Conservation (phyloP, 2,329 filamentous ascomycete species). For the Alternaria tenuissima region DNA sequence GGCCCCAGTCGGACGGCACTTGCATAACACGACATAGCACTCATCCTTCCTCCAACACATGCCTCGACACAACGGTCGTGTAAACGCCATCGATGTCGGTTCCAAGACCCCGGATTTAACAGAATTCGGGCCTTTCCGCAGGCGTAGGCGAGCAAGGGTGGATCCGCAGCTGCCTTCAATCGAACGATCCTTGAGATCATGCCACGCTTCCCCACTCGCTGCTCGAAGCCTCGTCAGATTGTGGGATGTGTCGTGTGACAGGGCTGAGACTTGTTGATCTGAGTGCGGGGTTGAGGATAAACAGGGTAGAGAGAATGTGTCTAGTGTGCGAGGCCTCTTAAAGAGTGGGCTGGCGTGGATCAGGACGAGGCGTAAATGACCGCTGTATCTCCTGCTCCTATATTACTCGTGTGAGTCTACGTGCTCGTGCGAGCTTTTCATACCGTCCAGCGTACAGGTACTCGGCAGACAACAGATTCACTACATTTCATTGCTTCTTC, state of each 20-base stretch:
- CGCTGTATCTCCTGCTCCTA: too few relatives aligned
- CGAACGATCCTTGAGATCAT: not conserved
- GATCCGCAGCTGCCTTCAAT: not conserved
- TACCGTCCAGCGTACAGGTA: not conserved
- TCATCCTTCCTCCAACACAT: not conserved
- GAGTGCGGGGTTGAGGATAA: not conserved
- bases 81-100: slow-evolving; percentile 2
- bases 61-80: not conserved
- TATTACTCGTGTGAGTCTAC: not conserved
- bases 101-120: slow-evolving; percentile 1
- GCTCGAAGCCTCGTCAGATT: not conserved
- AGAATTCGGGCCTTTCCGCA: not conserved
- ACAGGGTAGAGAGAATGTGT: too few relatives aligned
- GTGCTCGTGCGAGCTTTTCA: not conserved
- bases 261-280: slow-evolving; percentile 27
- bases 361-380: not conserved
- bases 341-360: too few relatives aligned
- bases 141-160: not conserved
- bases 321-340: not conserved
- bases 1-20: not conserved
- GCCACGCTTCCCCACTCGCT: not conserved
- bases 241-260: slow-evolving; percentile 17
- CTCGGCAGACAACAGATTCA: not conserved
- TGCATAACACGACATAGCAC: slow-evolving; percentile 1
- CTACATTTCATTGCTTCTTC: not conserved